phyloP scores from a whole-genome alignment of 2,329 filamentous ascomycete species.

The Truncatella angustata region DNA sequence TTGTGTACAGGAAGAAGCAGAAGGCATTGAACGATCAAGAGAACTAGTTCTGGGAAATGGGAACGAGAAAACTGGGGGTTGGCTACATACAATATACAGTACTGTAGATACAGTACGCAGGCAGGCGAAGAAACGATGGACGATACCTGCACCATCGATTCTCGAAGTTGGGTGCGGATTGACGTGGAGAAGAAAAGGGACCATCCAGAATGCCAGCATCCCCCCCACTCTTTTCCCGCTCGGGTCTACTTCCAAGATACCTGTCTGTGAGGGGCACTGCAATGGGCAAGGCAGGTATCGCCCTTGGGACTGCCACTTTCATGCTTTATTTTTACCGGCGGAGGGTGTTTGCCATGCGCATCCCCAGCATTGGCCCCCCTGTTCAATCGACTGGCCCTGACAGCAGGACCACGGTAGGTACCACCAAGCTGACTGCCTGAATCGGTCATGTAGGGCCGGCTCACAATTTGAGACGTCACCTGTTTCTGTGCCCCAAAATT shows the following conservation, averaged over 20 bases:
- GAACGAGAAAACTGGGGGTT: neutral
- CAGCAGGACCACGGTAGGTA: neutral
- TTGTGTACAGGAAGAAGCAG: neutral
- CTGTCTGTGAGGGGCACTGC: too few relatives aligned
- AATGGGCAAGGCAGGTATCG: too few relatives aligned
- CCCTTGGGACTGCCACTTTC: too few relatives aligned
- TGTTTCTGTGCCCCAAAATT: neutral
- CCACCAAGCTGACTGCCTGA: conserved; percentile 6
- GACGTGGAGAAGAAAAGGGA: neutral
- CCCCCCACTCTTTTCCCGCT: neutral
- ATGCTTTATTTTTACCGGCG: neutral
- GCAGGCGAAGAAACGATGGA: neutral
- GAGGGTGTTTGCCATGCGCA: neutral
- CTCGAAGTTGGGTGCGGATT: neutral
- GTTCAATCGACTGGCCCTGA: neutral
- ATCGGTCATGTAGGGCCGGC: conserved; percentile 3
- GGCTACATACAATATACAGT: neutral
- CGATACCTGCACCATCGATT: neutral
- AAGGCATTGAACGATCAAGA: neutral
- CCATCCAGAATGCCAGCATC: neutral
- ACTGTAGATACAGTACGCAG: too few relatives aligned
- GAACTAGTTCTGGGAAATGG: neutral
- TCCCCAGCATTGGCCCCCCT: neutral
- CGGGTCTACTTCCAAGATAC: neutral
- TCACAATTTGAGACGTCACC: neutral